These are phyloP conservation scores for Colletotrichum aenigma DNA, from an alignment of 2,329 filamentous ascomycete species.

Conservation along the genomic window DNA sequence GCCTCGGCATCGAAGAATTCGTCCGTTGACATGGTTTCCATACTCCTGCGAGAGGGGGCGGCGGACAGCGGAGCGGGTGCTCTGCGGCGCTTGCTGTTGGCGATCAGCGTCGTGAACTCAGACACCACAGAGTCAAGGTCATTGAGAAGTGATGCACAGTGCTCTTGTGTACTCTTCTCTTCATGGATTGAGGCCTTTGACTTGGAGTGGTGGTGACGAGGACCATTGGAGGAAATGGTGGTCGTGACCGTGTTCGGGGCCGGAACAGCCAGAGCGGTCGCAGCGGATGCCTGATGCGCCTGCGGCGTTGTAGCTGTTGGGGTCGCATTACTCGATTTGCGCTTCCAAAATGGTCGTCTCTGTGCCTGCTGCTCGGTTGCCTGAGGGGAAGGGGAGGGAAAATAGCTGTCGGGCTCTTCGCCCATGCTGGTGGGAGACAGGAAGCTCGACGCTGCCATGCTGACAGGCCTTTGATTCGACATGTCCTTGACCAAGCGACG, in stretches of 20 bases:
- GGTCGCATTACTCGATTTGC: slow-evolving; percentile 74
- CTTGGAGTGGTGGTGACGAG: slow-evolving; percentile 36
- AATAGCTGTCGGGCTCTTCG: slow-evolving; percentile 62
- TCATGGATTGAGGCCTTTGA: slow-evolving; percentile 47
- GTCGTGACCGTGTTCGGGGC: slow-evolving; percentile 40
- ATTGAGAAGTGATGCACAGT: slow-evolving; percentile 81
- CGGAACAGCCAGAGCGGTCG: slow-evolving; percentile 47
- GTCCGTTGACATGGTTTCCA: slow-evolving; percentile 81
- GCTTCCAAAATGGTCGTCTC: slow-evolving; percentile 83
- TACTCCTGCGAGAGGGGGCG: slow-evolving; percentile 60
- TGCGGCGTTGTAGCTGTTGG: slow-evolving; percentile 45
- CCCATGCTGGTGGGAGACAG: slow-evolving; percentile 36
- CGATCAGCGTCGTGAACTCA: slow-evolving; percentile 80
- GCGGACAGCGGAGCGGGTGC: slow-evolving; percentile 55
- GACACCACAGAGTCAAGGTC: slow-evolving; percentile 84
- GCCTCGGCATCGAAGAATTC: slow-evolving; percentile 95
- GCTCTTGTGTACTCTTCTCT: slow-evolving; percentile 75
- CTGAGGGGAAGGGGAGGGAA: slow-evolving; percentile 33
- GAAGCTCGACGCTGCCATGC: slow-evolving; percentile 36
- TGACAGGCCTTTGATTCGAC: slow-evolving; percentile 62
- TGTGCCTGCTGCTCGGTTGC: slow-evolving; percentile 59
- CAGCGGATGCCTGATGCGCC: slow-evolving; percentile 40
- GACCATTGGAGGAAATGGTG: slow-evolving; percentile 32
- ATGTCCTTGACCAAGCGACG: slow-evolving; percentile 86
- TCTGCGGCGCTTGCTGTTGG: slow-evolving; percentile 80